A percentile compares a stretch with the other conserved stretches of the same genome.
phyloP scores from a whole-genome alignment of 2,329 filamentous ascomycete species.

The Calonectria crousiana region DNA sequence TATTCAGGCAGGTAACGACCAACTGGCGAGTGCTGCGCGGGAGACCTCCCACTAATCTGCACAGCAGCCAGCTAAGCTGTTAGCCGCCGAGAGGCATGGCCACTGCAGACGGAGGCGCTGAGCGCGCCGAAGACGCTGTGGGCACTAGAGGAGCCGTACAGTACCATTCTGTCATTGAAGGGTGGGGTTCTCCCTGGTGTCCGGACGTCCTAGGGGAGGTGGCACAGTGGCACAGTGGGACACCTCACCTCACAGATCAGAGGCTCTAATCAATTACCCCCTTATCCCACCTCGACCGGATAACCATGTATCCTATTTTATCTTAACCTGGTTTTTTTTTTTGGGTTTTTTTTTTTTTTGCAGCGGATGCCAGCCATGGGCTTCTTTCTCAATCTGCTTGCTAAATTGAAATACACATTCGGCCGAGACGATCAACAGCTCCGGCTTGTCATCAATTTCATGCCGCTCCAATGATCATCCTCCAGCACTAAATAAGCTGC shows the following conservation, averaged over 20 bases:
- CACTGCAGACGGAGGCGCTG: constrained; percentile 12
- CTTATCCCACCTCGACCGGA: background rate
- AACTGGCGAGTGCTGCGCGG: background rate
- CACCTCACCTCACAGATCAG: background rate
- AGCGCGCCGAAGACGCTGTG: background rate
- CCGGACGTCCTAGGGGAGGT: background rate
- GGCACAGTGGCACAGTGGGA: background rate
- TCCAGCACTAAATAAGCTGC: background rate
- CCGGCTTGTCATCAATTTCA: background rate
- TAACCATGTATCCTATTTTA: background rate
- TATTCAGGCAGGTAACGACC: constrained; percentile 11
- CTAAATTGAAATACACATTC: background rate
- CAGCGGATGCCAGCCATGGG: background rate
- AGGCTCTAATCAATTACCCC: background rate
- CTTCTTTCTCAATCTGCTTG: background rate
- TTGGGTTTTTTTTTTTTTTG: background rate
- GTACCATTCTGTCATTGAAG: background rate
- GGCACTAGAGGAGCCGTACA: constrained; percentile 6
- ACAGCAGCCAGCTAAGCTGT: background rate
- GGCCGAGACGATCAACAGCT: constrained; percentile 2
- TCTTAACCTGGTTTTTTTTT: background rate
- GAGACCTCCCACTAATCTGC: background rate
- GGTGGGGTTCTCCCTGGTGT: constrained; percentile 1
- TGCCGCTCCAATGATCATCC: background rate
- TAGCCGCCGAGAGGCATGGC: constrained; percentile 6